Percentiles rank a stretch among this genome's conserved stretches.
Conservation (phyloP, 2,329 filamentous ascomycete species). For the Aspergillus persii region DNA sequence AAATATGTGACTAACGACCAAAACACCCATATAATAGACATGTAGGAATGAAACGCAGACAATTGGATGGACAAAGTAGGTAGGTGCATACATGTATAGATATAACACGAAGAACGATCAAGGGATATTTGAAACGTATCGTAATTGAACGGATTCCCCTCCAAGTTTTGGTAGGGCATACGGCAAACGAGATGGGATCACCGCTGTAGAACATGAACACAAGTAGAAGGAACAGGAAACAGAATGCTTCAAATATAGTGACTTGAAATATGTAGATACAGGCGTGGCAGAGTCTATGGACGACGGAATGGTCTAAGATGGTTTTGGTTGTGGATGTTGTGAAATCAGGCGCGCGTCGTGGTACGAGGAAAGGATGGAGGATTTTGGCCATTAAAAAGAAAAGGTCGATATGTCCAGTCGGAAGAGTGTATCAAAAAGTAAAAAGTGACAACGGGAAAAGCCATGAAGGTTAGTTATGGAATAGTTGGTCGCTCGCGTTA, state of each 20-base stretch:
- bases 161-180: background rate
- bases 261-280: background rate
- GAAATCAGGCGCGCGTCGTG: background rate
- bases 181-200: background rate
- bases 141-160: background rate
- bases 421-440: background rate
- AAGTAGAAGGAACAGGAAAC: background rate
- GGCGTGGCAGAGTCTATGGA: background rate
- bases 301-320: background rate
- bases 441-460: background rate
- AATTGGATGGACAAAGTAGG: background rate
- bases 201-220: background rate
- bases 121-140: background rate
- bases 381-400: background rate
- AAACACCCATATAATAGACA: background rate
- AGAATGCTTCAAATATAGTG: background rate
- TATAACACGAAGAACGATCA: background rate
- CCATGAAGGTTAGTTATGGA: slow-evolving; percentile 28
- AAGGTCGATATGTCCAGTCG: background rate
- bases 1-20: too few relatives aligned
- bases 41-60: background rate
- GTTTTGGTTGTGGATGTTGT: background rate
- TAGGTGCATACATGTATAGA: background rate
- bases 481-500: slow-evolving; percentile 55
- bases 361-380: background rate